These are phyloP conservation scores for Eucalyptus erythrocorys DNA, from an alignment of 345 rosid genomes.

Conservation along the genomic window DNA sequence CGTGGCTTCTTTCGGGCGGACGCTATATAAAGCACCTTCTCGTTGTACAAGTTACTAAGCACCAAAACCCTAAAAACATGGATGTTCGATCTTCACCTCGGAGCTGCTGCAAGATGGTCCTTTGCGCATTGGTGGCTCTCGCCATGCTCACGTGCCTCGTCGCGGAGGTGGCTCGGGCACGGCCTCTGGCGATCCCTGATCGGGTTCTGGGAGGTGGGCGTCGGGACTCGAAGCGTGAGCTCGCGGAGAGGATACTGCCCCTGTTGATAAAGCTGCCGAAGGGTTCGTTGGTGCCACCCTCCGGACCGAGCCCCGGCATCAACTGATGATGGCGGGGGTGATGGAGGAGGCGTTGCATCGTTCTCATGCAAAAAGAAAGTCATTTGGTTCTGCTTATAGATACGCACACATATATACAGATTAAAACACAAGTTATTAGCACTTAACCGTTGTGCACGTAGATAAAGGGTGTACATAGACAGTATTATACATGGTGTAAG, in stretches of 20 bases:
- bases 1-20: background rate
- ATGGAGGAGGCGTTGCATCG: background rate
- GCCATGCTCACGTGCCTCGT: background rate
- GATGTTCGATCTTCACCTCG: background rate
- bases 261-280: background rate
- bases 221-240: background rate
- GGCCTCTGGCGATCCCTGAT: background rate
- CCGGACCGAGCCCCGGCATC: background rate
- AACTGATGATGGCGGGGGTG: background rate
- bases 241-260: background rate
- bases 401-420: background rate
- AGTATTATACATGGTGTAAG: background rate
- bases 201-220: background rate
- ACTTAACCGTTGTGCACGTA: background rate
- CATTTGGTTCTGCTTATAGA: background rate
- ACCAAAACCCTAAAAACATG: background rate
- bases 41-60: background rate
- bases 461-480: background rate
- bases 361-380: background rate
- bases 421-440: background rate
- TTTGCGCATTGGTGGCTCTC: background rate
- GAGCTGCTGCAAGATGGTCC: background rate
- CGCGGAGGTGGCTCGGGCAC: background rate
- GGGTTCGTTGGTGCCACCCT: background rate
- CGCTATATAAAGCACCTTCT: background rate